These are phyloP conservation scores for Hypoxylon rickii DNA, from an alignment of 495 filamentous ascomycete genomes.

Conservation along the genomic window DNA sequence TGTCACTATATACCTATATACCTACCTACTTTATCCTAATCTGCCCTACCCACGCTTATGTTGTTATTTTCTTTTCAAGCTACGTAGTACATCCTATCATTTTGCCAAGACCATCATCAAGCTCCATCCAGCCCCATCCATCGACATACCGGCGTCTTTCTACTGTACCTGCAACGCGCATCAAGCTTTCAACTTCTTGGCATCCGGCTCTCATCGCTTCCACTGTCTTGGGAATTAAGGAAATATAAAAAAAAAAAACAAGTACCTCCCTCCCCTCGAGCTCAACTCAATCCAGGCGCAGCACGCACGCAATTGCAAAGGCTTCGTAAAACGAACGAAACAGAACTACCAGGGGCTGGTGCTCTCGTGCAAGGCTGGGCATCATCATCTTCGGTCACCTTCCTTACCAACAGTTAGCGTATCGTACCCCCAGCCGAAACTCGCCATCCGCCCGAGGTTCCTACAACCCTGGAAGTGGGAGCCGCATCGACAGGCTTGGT, in stretches of 20 bases:
- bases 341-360: neutral
- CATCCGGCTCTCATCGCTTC: neutral
- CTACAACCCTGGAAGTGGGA: conserved; percentile 29
- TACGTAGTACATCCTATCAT: conserved; percentile 1
- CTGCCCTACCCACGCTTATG: conserved; percentile 6
- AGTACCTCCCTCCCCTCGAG: too few species aligned
- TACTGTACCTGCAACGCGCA: conserved; percentile 4
- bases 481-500: conserved; percentile 35
- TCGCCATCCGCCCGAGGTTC: conserved; percentile 1
- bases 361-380: conserved; percentile 7
- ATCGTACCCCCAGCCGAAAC: conserved; percentile 5
- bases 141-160: conserved; percentile 15
- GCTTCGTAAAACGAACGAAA: conserved; percentile 5
- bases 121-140: conserved; percentile 8
- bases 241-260: too few species aligned
- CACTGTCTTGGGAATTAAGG: too few species aligned
- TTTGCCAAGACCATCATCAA: conserved; percentile 9
- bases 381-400: conserved; percentile 11
- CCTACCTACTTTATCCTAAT: neutral
- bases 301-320: conserved; percentile 1
- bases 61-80: conserved; percentile 3
- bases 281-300: conserved; percentile 15
- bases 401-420: neutral
- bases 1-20: neutral
- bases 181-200: neutral